phyloP scores from a whole-genome alignment of 495 filamentous ascomycete genomes.

The Staphylotrichum tortipilum region DNA sequence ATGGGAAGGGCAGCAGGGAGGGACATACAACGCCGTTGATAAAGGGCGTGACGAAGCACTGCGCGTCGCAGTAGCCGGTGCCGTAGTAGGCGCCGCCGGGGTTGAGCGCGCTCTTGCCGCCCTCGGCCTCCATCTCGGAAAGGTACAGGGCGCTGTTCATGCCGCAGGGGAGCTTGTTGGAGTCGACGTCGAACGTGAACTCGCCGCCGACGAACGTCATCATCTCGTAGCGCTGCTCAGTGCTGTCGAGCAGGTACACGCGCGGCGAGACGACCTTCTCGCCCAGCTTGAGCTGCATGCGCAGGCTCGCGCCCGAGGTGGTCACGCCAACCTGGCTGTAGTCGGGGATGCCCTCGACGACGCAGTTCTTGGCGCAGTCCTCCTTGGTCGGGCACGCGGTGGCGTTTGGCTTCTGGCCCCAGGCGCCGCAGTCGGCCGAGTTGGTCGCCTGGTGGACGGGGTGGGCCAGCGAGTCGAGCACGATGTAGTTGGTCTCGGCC shows the following conservation, averaged over 20 bases:
- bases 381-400: slow-evolving; percentile 41
- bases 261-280: slow-evolving; percentile 37
- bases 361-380: slow-evolving; percentile 43
- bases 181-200: slow-evolving; percentile 58
- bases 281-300: slow-evolving; percentile 34
- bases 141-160: slow-evolving; percentile 63
- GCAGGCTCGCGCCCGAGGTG: slow-evolving; percentile 39
- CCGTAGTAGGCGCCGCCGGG: slow-evolving; percentile 56
- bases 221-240: slow-evolving; percentile 46
- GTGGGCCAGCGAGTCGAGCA: slow-evolving; percentile 45
- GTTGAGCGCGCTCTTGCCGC: slow-evolving; percentile 48
- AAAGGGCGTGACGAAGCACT: slow-evolving; percentile 51
- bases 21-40: slow-evolving; percentile 40
- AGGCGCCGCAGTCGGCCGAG: slow-evolving; percentile 31
- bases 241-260: slow-evolving; percentile 51
- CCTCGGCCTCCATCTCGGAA: slow-evolving; percentile 51
- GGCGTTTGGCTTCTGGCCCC: slow-evolving; percentile 35
- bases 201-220: slow-evolving; percentile 51
- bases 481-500: slow-evolving; percentile 43
- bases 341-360: slow-evolving; percentile 42
- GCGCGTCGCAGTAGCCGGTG: slow-evolving; percentile 64
- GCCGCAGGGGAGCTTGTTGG: slow-evolving; percentile 52
- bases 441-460: slow-evolving; percentile 16
- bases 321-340: slow-evolving; percentile 38
- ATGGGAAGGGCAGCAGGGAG: too few species aligned